Base-by-base conservation (phyloP, 1,139 yeast genomes). In the Candida albicans region DNA sequence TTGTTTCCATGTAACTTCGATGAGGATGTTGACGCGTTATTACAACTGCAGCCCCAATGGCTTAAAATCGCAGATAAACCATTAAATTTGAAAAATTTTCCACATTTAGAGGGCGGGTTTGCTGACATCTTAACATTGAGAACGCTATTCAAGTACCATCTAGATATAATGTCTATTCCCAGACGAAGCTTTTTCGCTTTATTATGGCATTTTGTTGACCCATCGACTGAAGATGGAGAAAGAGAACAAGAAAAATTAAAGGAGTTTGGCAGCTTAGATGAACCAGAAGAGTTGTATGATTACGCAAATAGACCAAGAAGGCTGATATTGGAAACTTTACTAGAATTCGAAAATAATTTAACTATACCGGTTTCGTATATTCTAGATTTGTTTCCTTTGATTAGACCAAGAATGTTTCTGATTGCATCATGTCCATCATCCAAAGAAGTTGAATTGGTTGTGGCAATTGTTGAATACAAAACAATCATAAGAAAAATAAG, bases 271-370 rank as follows among this genome's bases (percentile, higher is more conserved):
- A 68, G 78, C 12, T 74, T 84, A 43, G 81, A 83, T 42, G 90
- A 87, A 40, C 75, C 80, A 15, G 91, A 91, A 56, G 96, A 88
- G 47, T 64, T 91, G 37, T 91, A 83, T 59, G 83, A 93, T 59
- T 93, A 93, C 61, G 95, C 96, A 12, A 87, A 89, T 58, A 70
- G 98, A 49, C 97, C 99, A 8, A 75, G 96, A 52, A 67, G 99
- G 53, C 90, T 96, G 47, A 77, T 91, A 8, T 61, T 89, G 25
- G 99, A 93, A 61, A 87, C 89, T 0, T 62, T 93, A 9, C 73
- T 81, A 40, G 99, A 93, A 59, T 93, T 93, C 58, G 80, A 77
- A 49, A 77, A 87, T 8, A 71, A 73, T 50, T 70, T 93, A 37
- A 72, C 65, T 39, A 81, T 93, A 25, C 98, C 99, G 0, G 59